These are phyloP conservation scores for Sinapis alba DNA, from an alignment of 441 rosid species.

Conservation along the genomic window DNA sequence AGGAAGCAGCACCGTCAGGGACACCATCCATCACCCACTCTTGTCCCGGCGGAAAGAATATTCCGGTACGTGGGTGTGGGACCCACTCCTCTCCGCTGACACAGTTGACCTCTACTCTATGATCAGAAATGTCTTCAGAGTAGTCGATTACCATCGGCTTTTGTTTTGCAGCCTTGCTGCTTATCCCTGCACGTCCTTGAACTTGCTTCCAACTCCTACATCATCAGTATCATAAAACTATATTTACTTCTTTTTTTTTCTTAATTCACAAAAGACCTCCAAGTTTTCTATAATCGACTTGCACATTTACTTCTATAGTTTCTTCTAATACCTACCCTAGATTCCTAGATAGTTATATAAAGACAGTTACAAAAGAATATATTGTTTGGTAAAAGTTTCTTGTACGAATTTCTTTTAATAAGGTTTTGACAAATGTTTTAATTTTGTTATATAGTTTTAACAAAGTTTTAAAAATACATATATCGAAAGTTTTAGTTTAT, in stretches of 20 bases:
- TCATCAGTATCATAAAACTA: background rate
- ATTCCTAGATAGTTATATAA: background rate
- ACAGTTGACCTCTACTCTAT: background rate
- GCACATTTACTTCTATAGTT: background rate
- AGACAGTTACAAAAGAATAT: background rate
- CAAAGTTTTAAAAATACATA: background rate
- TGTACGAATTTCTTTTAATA: background rate
- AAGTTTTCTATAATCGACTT: background rate
- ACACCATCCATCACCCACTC: constrained; percentile 73
- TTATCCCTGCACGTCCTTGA: constrained; percentile 28
- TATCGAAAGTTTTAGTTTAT: background rate
- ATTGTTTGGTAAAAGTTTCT: background rate
- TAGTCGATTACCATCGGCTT: constrained; percentile 9
- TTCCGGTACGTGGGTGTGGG: constrained; percentile 87
- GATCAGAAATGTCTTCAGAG: constrained; percentile 18
- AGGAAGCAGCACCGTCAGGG: constrained; percentile 58
- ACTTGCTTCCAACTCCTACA: constrained; percentile 36
- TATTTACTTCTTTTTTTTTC: background rate
- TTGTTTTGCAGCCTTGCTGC: constrained; percentile 30
- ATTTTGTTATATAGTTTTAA: background rate
- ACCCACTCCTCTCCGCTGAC: constrained; percentile 47
- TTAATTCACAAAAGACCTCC: background rate
- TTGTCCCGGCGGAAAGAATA: constrained; percentile 70
- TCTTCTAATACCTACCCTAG: background rate
- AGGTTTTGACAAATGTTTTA: background rate